Evolutionary conservation across 208 protist genomes (phyloP).

Genomic region (Acanthamoeba royreba): DNA sequence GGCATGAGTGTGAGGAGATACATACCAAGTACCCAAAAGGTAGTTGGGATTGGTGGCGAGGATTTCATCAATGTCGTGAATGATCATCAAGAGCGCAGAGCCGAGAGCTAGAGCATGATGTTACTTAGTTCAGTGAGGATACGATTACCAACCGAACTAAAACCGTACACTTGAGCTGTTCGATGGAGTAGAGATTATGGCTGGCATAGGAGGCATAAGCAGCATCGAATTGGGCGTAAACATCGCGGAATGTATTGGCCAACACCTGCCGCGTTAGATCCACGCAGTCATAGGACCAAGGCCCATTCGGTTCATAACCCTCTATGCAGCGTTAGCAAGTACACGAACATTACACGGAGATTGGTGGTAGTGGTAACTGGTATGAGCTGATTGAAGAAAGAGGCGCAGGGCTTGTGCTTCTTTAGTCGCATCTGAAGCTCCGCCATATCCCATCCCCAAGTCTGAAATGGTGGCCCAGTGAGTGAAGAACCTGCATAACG

Average conservation of each 20-base stretch:
- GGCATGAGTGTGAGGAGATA: not conserved
- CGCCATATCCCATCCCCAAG: not conserved
- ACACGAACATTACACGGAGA: not conserved
- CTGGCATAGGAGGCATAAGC: not conserved
- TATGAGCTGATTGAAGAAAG: not conserved
- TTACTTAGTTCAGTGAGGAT: not conserved
- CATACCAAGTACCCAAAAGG: conserved; percentile 66
- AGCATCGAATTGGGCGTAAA: not conserved
- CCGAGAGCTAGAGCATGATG: not conserved
- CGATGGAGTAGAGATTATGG: conserved; percentile 46
- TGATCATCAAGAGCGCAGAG: not conserved
- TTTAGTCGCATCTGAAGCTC: not conserved
- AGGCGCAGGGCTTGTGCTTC: not conserved
- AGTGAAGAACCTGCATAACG: not conserved
- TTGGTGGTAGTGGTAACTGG: not conserved
- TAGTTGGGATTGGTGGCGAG: conserved; percentile 65
- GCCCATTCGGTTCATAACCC: not conserved
- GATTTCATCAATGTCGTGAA: conserved; percentile 59
- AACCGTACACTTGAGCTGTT: not conserved
- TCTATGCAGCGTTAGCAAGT: not conserved
- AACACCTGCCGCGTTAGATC: conserved; percentile 53
- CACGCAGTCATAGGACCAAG: conserved; percentile 69
- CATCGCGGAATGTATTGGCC: not conserved
- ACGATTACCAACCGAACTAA: not conserved
- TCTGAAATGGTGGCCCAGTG: not conserved